Evolutionary conservation across 352 stramenopile genomes (phyloP), one percentile per base, ranked within the genome.

Genomic region (Aphanomyces invadans): DNA sequence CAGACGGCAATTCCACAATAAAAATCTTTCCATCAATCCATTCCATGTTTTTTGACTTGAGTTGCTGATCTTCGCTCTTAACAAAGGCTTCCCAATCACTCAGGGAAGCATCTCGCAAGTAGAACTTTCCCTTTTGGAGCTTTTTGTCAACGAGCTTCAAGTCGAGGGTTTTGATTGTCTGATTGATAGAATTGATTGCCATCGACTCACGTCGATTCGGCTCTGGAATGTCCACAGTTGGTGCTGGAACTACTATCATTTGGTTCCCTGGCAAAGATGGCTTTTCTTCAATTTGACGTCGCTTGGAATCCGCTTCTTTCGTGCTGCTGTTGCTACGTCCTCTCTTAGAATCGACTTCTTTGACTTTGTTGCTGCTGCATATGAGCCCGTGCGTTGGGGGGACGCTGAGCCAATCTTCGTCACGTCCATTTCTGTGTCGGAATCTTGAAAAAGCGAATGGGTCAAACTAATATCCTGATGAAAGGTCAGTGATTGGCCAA

Each of bases 341-440:
- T 63, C 55, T 63, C 55, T 63, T 63, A 31, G 55, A 63, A 54
- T 63, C 55, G 55, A 63, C 55, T 63, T 63, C 55, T 63, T 55
- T 55, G 55, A 54, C 15, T 57, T 29, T 33, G 49, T 57, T 57
- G 49, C 49, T 57, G 49, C 23, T 31, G 49, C 49, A 63, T 63
- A 63, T 54, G 55, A 63, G 55, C 10, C 55, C 15, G 55, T 54
- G 55, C 55, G 29, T 31, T 63, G 49, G 49, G 49, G 55, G 55
- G 42, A 63, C 55, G 29, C 25, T 63, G 55, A 53, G 29, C 42
- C 25, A 63, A 54, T 63, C 29, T 54, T 63, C 55, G 55, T 31
- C 36, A 54, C 42, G 55, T 21, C 46, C 19, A n/a, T 54, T 5
- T 55, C 29, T 63, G 55, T 63, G 55, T 63, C 55, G 55, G 55